Conservation (phyloP, 1,284 basidiomycete species). For the Malassezia brasiliensis region DNA sequence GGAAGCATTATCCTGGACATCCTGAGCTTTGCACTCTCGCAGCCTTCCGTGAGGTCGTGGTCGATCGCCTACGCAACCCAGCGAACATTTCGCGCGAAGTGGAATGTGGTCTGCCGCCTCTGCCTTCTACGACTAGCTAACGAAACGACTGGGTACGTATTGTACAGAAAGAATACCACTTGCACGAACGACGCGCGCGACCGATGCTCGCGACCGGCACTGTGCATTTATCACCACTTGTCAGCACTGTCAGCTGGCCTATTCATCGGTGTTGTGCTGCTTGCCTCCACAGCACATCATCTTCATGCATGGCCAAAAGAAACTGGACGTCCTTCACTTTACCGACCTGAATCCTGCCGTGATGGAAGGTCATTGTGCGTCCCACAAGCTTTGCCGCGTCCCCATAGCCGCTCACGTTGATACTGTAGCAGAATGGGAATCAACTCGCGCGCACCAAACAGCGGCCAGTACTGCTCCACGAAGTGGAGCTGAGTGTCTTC, state of each 20-base stretch:
- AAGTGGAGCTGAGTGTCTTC: constrained; percentile 85
- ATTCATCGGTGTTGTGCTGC: constrained; percentile 20
- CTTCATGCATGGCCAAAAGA: constrained; percentile 22
- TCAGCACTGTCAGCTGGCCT: constrained; percentile 9
- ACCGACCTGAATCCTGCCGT: constrained; percentile 7
- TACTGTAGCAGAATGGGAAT: constrained; percentile 74
- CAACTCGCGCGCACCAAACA: constrained; percentile 79
- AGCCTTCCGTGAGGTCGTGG: constrained; percentile 54
- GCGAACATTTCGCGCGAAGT: constrained; percentile 30
- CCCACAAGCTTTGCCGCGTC: constrained; percentile 2
- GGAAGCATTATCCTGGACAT: constrained; percentile 61
- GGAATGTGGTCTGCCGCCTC: constrained; percentile 24
- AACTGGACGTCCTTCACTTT: constrained; percentile 17
- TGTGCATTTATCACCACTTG: background rate
- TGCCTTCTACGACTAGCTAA: too few relatives aligned
- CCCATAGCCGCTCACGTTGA: constrained; percentile 53
- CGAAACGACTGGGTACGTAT: background rate
- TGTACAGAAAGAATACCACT: background rate
- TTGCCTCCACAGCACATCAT: constrained; percentile 4
- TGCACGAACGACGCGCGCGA: background rate
- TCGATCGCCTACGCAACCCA: constrained; percentile 33
- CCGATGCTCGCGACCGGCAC: background rate
- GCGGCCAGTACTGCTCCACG: constrained; percentile 82
- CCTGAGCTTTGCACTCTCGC: constrained; percentile 68
- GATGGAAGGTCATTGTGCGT: constrained; percentile 14